These are phyloP conservation scores for Melanomma pulvis-pyrius DNA, from an alignment of 495 filamentous ascomycete species.

Conservation along the genomic window DNA sequence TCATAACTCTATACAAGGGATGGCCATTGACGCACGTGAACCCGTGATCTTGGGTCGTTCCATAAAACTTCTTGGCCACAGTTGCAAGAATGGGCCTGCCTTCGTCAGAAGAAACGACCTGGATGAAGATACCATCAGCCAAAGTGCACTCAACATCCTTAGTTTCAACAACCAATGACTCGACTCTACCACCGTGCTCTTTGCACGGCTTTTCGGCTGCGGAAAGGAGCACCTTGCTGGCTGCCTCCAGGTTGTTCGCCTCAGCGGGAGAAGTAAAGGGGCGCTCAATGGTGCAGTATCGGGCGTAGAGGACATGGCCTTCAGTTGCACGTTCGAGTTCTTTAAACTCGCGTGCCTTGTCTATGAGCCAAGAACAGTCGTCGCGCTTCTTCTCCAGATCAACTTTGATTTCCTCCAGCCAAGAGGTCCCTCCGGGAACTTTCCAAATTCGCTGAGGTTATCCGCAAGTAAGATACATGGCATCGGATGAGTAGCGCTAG, in stretches of 20 bases:
- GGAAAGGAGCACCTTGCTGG: too few species aligned
- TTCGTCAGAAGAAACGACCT: too few species aligned
- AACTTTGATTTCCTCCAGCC: not conserved
- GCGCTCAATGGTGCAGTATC: slow-evolving; percentile 16
- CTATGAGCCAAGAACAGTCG: not conserved
- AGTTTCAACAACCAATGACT: too few species aligned
- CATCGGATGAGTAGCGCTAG: slow-evolving; percentile 15
- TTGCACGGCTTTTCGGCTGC: too few species aligned
- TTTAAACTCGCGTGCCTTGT: slow-evolving; percentile 4
- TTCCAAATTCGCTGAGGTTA: slow-evolving; percentile 20
- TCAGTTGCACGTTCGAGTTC: slow-evolving; percentile 18
- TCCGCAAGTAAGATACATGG: slow-evolving; percentile 55
- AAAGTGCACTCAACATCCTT: too few species aligned
- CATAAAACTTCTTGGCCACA: too few species aligned
- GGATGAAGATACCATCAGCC: not conserved
- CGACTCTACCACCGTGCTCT: too few species aligned
- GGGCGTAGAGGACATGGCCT: slow-evolving; percentile 24
- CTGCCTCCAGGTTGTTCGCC: too few species aligned
- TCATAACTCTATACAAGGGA: too few species aligned
- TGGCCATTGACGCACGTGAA: too few species aligned
- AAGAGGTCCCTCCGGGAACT: not conserved
- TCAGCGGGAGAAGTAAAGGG: not conserved
- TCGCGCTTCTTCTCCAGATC: slow-evolving; percentile 3
- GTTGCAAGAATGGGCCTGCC: too few species aligned
- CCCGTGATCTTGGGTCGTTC: too few species aligned